Base-by-base conservation (phyloP, 768 basidiomycete genomes). In the Kwoniella shandongensis region DNA sequence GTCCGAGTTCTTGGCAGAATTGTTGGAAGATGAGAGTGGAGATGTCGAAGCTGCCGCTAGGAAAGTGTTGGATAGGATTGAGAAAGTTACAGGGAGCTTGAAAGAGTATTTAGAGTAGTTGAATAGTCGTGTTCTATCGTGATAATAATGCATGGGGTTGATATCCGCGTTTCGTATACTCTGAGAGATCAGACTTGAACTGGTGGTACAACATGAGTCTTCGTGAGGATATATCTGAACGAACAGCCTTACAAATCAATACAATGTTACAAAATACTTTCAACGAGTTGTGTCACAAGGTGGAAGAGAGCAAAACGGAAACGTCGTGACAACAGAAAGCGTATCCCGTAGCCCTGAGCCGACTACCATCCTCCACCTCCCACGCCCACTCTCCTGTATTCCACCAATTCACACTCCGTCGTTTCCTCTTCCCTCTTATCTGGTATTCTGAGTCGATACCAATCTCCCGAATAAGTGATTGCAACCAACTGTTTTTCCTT, bases 11-110 rank as follows among this genome's bases (percentile, higher is more conserved):
- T 60, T 76, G 60, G 65, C 66, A 13, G 75, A 76, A 48, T 55
- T 73, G 50, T 44, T 76, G 13, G 73, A 76, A 77, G 91, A 94
- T 69, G 91, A 92, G 63, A 86, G 91, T 72, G 88, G 90, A 62
- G 81, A 81, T 56, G 89, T 93, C 15, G 87, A 90, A 3, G 81
- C 79, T 55, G 85, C 85, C 65, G 83, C 86, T 17, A 83, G 77
- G 38, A 59, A 50, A 11, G 68, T 79, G 20, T 54, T 78, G 42
- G 54, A 40, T 15, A 56, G 69, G 49, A 74, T 79, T 22, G 77
- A 77, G 53, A 59, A 60, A 22, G 47, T 76, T 18, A 70, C 70
- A 30, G 76, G 76, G 4, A 61, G 66, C 51, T 45, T 75, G 56
- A 60, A 67, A 47, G 75, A 70, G 65, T 74, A 73, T 62, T 53